Base-by-base conservation (phyloP, 768 basidiomycete genomes). In the Termitomyces sp. region DNA sequence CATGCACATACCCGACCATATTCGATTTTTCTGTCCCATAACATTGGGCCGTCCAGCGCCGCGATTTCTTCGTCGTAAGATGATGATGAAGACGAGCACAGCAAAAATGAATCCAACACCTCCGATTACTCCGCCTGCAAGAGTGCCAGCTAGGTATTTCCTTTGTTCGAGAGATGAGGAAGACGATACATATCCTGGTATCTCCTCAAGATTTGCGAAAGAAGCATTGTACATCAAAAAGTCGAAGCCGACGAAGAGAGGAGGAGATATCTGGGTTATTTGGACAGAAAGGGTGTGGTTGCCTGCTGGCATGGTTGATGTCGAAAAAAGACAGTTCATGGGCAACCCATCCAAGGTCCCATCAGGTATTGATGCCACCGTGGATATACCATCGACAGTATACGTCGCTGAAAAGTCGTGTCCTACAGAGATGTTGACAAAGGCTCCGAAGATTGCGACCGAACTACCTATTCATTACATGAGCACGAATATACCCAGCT, bases 171-270 rank as follows among this genome's bases (percentile, higher is more conserved):
- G 34, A 32, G 60, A 46, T 42, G 56, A 38, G 5, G 61, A 31
- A 7, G 60, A 20, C 9, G 59, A 12, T 43, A 51, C n/a, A 57
- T 64, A 53, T 50, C 64, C 59, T 38, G 68, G 67, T 45, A 72
- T 55, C 11, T 64, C 56, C 1, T 66, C 64, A 29, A 73, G 46
- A 48, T 66, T 71, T 20, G 68, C 54, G 54, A 70, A 71, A 11
- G 78, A 72, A 2, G 76, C 68, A 56, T 75, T 78, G 63, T 78
- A 81, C 4, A 73, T 60, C 43, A 81, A 67, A 54, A 77, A 76
- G 66, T 80, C 78, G 65, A 80, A 69, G 15, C 75, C 76, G 38
- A 78, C 57, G 2, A 73, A 68, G 57, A 72, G 68, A 15, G 69
- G 64, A 0, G 68, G 59, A 37, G 69, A 64, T 54, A 79, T 71